A percentile compares a stretch with the other conserved stretches of the same genome.
Conservation (phyloP, 2,329 filamentous ascomycete species). For the Coniella lustricola region DNA sequence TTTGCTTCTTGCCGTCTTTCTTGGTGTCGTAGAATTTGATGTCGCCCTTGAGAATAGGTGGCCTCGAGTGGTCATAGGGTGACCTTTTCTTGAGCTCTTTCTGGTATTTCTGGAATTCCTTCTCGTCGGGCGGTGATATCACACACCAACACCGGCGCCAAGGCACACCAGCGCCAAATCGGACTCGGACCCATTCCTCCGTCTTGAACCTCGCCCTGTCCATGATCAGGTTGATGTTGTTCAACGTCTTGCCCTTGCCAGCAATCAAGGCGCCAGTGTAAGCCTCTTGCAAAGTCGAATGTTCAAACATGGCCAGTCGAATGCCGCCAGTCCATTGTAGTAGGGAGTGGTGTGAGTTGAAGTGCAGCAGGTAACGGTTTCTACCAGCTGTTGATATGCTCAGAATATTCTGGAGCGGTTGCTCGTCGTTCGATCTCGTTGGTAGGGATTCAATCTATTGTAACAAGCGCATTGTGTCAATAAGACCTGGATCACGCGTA, state of each 20-base stretch:
- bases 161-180: slow-evolving; percentile 91
- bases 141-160: slow-evolving; percentile 98
- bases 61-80: slow-evolving; percentile 67
- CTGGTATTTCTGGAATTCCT: slow-evolving; percentile 76
- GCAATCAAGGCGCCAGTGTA: slow-evolving; percentile 95
- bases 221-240: slow-evolving; percentile 86
- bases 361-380: slow-evolving; percentile 92
- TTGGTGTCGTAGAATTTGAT: slow-evolving; percentile 91
- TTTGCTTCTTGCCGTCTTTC: slow-evolving; percentile 66
- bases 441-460: slow-evolving; percentile 91
- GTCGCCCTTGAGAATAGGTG: slow-evolving; percentile 68
- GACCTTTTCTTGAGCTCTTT: slow-evolving; percentile 78
- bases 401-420: slow-evolving; percentile 86
- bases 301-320: slow-evolving; percentile 87
- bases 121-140: slow-evolving; percentile 86
- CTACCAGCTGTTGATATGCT: slow-evolving; percentile 93
- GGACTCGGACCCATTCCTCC: slow-evolving; percentile 90
- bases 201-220: slow-evolving; percentile 69
- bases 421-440: slow-evolving; percentile 67
- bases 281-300: slow-evolving; percentile 86
- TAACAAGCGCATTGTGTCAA: slow-evolving; percentile 19
- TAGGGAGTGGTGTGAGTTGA: slow-evolving; percentile 88
- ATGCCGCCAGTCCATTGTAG: slow-evolving; percentile 96
- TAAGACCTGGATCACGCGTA: not conserved
- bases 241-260: slow-evolving; percentile 81